Base-by-base conservation (phyloP, 805 yeast genomes). In the Wickerhamomyces ciferrii region DNA sequence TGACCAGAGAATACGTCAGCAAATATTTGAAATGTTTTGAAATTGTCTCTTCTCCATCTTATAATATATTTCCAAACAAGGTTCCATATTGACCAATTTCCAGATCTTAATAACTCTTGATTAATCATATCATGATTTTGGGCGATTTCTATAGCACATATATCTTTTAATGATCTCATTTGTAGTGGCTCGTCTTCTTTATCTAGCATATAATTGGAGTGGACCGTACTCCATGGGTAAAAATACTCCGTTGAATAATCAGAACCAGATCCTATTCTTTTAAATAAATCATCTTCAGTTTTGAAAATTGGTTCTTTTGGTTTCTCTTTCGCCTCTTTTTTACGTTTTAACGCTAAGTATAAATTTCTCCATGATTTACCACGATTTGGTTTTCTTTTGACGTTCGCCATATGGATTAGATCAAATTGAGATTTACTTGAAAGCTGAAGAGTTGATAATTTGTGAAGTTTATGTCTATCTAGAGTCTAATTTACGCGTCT, bases 21-120 rank as follows among this genome's bases (percentile, higher is more conserved):
- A 51, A 70, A 69, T 11, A 58, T 20, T 9, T 47, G 46, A 49
- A 64, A 69, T 1, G 63, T 25, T 1, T 39, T 29, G 23, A 65
- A 66, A 0, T 62, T 49, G 47, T 70, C 75, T 8, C 46, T 43
- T 42, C 52, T 62, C 67, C 49, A 56, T 45, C 18, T 40, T 20
- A 50, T 59, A 27, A 67, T 59, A 43, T 48, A 50, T 1, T 50
- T 14, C 75, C 75, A 70, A 1, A 68, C 69, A 2, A 17, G 24
- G 9, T 41, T 29, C 72, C 72, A 67, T 7, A 58, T 42, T 29
- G 39, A 40, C 62, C 54, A 67, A 42, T 23, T 53, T 9, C 46
- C 53, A 10, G 52, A 42, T 14, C 44, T 43, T 6, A 69, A 43
- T 39, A 65, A 63, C 1, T 45, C 27, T 1, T 17, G 19, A 0